Evolutionary conservation across 2,329 filamentous ascomycete genomes (phyloP), one percentile per base, ranked within the genome.

Genomic region (Botrytis tulipae): DNA sequence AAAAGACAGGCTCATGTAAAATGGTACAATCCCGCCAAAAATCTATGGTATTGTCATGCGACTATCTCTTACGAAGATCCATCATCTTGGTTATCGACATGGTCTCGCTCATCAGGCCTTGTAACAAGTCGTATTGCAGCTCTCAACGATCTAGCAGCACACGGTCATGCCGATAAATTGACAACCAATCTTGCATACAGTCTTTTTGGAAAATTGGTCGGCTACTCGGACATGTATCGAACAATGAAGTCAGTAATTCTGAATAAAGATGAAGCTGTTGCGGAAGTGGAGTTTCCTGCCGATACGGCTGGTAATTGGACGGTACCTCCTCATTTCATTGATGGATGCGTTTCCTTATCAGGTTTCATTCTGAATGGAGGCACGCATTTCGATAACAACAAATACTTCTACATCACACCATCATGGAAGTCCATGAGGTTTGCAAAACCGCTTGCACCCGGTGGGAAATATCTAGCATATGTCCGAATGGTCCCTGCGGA

Each of bases 121-220:
- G 32, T 63, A 7, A 63, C 32, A 63, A 63, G 32, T 14, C 32
- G 60, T 25, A 63, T 63, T 35, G 60, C 62, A 20, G 14, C 37
- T 40, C 35, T 57, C 8, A 29, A 29, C 3, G 51, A 57, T 29
- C n/a, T 57, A 18, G 51, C 51, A 14, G 14, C 51, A 57, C 20
- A 40, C 51, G 51, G 51, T 29, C n/a, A 42, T 37, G 40, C 32
- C 8, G 32, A 63, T 35, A 35, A 63, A 37, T 25, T 63, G 14
- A 25, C 40, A 63, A 89, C 91, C 32, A 91, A 90, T 48, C 16
- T 93, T 83, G 90, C 91, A 25, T 95, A 95, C 86, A 94, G 93
- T 83, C 86, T 91, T 72, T 87, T 87, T 76, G 83, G 84, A 51
- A 84, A 85, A 59, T 81, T 89, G 0, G 87, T 89, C 7, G 86